These are phyloP conservation scores for Metarhizium guizhouense DNA, from an alignment of 2,329 filamentous ascomycete genomes.

Conservation along the genomic window DNA sequence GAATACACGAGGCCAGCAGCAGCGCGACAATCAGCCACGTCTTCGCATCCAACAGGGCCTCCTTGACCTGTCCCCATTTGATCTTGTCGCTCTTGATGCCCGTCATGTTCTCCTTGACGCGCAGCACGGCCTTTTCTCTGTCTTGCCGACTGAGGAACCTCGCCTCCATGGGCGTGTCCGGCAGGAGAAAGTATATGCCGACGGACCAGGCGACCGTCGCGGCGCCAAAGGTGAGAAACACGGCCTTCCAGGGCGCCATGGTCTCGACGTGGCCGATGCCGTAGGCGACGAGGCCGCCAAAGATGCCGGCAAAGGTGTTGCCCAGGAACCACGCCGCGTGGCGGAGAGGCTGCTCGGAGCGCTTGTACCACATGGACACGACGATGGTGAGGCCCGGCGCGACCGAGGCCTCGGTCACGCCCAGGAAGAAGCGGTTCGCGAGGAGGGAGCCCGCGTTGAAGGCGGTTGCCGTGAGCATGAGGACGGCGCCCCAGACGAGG, in stretches of 20 bases:
- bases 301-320: conserved; percentile 19
- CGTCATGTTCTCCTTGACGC: conserved; percentile 24
- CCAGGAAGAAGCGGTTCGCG: conserved; percentile 23
- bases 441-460: conserved; percentile 19
- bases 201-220: conserved; percentile 14
- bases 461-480: conserved; percentile 33
- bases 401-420: conserved; percentile 21
- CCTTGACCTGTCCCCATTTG: conserved; percentile 14
- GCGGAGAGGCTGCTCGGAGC: conserved; percentile 18
- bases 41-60: conserved; percentile 17
- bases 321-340: conserved; percentile 25
- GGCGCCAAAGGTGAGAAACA: conserved; percentile 17
- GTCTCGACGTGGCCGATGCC: conserved; percentile 20
- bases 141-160: conserved; percentile 19
- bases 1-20: conserved; percentile 17
- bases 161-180: conserved; percentile 15
- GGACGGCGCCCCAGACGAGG: conserved; percentile 26
- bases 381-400: conserved; percentile 21
- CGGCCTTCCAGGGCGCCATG: conserved; percentile 17
- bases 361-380: conserved; percentile 26
- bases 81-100: conserved; percentile 21
- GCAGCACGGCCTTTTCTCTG: conserved; percentile 18
- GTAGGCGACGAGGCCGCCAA: conserved; percentile 19
- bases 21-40: conserved; percentile 17
- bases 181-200: conserved; percentile 12